Evolutionary conservation across 2,329 filamentous ascomycete genomes (phyloP), one percentile per base, ranked within the genome.

Genomic region (Fusarium sp.): DNA sequence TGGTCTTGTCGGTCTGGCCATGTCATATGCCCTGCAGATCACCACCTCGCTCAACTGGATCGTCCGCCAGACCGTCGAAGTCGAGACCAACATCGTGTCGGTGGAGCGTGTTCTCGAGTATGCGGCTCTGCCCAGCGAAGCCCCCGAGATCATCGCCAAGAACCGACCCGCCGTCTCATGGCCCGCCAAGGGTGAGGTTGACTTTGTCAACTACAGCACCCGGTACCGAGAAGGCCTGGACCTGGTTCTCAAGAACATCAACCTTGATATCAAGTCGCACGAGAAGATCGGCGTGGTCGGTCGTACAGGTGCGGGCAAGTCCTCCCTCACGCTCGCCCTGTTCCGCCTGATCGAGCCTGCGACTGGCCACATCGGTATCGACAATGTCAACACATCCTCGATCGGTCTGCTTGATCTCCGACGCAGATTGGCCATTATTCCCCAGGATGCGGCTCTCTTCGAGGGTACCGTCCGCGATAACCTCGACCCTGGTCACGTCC

Each of bases 61-160:
- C 80, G 97, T 99, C 61, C 92, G 97, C 68, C 97, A 99, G 85
- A 98, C 95, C 0, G 97, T 99, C 36, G 97, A 99, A 84, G 97
- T 99, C n/a, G 97, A 99, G 87, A 98, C 96, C n/a, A 99, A 99
- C 84, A 99, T 99, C 80, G 96, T 99, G 54, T 98, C 96, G 11
- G 97, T 99, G 40, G 97, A 99, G 88, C 93, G 97, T 80, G 95
- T 99, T 57, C 91, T 99, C 59, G 97, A 99, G 84, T 99, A 99
- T 84, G 94, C 96, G 67, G 89, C 90, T 60, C 89, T 99, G 73
- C 95, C 96, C 29, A 97, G 93, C 82, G 97, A 99, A 85, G 96
- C 97, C 60, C 95, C 95, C 9, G 97, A 99, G 82, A 94, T 98
- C 75, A 93, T 98, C 78, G 93, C 94, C 80, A 93, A 94, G 83